These are phyloP conservation scores for Anacardium occidentale DNA, from an alignment of 345 rosid genomes.

Conservation along the genomic window DNA sequence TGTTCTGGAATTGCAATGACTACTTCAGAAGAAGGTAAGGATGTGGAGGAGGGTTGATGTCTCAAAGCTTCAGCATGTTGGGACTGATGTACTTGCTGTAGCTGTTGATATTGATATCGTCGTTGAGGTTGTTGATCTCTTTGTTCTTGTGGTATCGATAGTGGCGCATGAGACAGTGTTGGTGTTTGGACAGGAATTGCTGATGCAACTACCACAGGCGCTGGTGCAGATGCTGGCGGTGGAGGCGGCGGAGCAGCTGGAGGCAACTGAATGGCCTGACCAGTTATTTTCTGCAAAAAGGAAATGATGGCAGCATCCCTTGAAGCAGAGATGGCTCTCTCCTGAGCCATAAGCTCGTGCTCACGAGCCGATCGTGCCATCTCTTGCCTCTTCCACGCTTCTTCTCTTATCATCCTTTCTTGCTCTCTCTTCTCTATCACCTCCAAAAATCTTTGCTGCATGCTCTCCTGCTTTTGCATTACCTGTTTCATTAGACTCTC, in stretches of 20 bases:
- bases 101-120: constrained; percentile 12
- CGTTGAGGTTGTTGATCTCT: constrained; percentile 4
- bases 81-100: constrained; percentile 4
- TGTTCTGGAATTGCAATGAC: constrained; percentile 55
- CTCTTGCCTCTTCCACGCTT: constrained; percentile 81
- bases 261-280: constrained; percentile 69
- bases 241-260: constrained; percentile 31
- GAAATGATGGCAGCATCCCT: constrained; percentile 66
- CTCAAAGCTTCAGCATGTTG: not conserved
- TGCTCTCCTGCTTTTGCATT: constrained; percentile 73
- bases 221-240: constrained; percentile 23
- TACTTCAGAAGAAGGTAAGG: constrained; percentile 28
- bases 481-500: constrained; percentile 68
- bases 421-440: constrained; percentile 81
- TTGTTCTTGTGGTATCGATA: constrained; percentile 4
- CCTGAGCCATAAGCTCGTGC: constrained; percentile 67
- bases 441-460: constrained; percentile 75
- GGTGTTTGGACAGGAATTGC: constrained; percentile 18
- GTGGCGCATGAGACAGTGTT: constrained; percentile 12
- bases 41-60: constrained; percentile 3
- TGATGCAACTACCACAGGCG: constrained; percentile 11
- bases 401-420: constrained; percentile 72
- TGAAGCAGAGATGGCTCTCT: constrained; percentile 62
- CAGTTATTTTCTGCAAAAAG: constrained; percentile 72
- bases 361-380: constrained; percentile 61